Base-by-base conservation (phyloP, 441 rosid species). In the Theobroma grandiflorum region DNA sequence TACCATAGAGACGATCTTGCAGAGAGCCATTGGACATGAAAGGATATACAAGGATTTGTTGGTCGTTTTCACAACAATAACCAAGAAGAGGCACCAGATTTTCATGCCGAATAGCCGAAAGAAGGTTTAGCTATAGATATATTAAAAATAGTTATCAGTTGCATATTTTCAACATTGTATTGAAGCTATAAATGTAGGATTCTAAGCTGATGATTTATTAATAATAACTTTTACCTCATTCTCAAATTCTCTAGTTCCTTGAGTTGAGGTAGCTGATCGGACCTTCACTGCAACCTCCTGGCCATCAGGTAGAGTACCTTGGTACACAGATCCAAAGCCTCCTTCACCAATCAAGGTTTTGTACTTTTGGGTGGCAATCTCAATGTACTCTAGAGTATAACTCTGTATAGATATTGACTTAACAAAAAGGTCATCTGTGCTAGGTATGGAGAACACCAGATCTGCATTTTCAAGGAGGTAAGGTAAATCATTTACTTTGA, bases 271-370 rank as follows among this genome's bases (percentile, higher is more conserved):
- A 49, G 95, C 86, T 61, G 97, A 93, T 11, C 93, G 86, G 70
- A 93, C 97, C 93, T 93, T 93, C 47, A 89, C 97, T 76, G 95
- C 95, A 79, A 91, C 94, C 84, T 93, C 95, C 74, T 90, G 87
- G 72, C 95, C 95, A 80, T 91, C 93, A 77, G 70, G 75, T 78
- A 91, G 86, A 75, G 90, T 91, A 43, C 95, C 95, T 15, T 80
- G 85, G 80, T 89, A 93, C 20, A 93, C 97, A 4, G 95, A 85
- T 79, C 97, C 94, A 62, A 93, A 93, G 37, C 97, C 93, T 15
- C 95, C 95, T 88, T 93, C 97, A 71, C 97, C 95, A 37, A 91
- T 90, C 82, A 90, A 65, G 42, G 89, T 91, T 80, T 84, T 88
- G 81, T 89, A 91, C 78, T 84, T 81, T 62, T 87, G 83, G 47